Base-by-base conservation (phyloP, 345 rosid species). In the Viola odorata region DNA sequence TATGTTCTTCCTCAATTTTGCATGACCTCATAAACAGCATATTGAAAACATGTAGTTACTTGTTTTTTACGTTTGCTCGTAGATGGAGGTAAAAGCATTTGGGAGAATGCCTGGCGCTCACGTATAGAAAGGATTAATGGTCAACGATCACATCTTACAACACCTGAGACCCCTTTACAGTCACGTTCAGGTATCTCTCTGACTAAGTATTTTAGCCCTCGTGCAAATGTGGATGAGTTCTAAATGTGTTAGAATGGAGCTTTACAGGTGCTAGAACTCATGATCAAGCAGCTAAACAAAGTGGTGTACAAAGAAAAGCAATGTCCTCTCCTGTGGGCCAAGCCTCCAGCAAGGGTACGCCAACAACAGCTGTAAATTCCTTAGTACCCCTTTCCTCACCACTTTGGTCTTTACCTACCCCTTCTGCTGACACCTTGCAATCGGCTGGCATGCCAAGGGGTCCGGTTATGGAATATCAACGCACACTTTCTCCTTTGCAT, bases 21-120 rank as follows among this genome's bases (percentile, higher is more conserved):
- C 50, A 47, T 55, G 32, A n/a, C 11, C 8, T 37, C 1, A 8
- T 14, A 15, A 11, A 17, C 12, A 17, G 49, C 23, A 51, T 23
- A 2, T 40, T 64, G 42, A 58, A 6, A 38, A 12, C 44, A 53
- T 41, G 4, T 16, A 44, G 57, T 13, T 53, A 42, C 52, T 73
- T 41, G 67, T 57, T 44, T 55, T 62, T 42, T 40, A 53, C 55
- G 49, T 69, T 45, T 61, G 36, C 60, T 57, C 66, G 57, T 73
- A 95, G 99, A 91, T 86, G 91, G 90, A 58, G 88, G 87, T 60
- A 85, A 73, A 75, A 83, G 70, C 82, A 67, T 67, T 47, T 95
- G 99, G 99, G 99, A 95, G 73, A 85, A 76, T 59, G 78, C 80
- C 37, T 84, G 92, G 94, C 94, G 80, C 68, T 75, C 75, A 54